Base-by-base conservation (phyloP, 2,329 filamentous ascomycete species). In the Diaporthe australafricana region DNA sequence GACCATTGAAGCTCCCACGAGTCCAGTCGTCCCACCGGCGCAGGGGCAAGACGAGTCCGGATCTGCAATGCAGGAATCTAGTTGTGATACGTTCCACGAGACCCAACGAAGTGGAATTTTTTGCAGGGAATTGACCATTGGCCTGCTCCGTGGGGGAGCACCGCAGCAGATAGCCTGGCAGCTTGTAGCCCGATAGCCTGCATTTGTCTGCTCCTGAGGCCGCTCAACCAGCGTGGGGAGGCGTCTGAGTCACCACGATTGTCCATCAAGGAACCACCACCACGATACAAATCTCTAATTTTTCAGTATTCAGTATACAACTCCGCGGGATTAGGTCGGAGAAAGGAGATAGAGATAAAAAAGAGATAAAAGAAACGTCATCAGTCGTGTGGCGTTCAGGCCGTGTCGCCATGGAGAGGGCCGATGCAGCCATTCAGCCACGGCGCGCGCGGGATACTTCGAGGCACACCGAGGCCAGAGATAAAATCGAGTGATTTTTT, bases 21-120 rank as follows among this genome's bases (percentile, higher is more conserved):
- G 42, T 38, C 30, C 9, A 45, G 60, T 65, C 60, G 50, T 65
- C 22, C 32, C 45, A 38, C 20, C n/a, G 30, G 32, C 60, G 60
- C 56, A 53, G n/a, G 63, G 53, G 47, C 55, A 38, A 70, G 68
- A 65, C 48, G 42, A 30, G 22, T 50, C 32, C 12, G 68, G 68
- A 70, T 52, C 53, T 62, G 40, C 42, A 30, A 71, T 69, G 30
- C 47, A 62, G 55, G 40, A n/a, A 17, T 32, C 65, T 50, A 56
- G 35, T 48, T 42, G 35, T 65, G 27, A 70, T 32, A 55, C 30
- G 68, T 53, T 27, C 60, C 60, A 65, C 60, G 60, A 50, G 60
- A 65, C 60, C 60, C 45, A 27, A 16, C 20, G 30, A 22, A 38
- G 45, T 63, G 42, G 45, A 30, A 48, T 48, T 35, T 20, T n/a